These are phyloP conservation scores for Komagataella pastoris DNA, from an alignment of 805 yeast species.

Conservation along the genomic window DNA sequence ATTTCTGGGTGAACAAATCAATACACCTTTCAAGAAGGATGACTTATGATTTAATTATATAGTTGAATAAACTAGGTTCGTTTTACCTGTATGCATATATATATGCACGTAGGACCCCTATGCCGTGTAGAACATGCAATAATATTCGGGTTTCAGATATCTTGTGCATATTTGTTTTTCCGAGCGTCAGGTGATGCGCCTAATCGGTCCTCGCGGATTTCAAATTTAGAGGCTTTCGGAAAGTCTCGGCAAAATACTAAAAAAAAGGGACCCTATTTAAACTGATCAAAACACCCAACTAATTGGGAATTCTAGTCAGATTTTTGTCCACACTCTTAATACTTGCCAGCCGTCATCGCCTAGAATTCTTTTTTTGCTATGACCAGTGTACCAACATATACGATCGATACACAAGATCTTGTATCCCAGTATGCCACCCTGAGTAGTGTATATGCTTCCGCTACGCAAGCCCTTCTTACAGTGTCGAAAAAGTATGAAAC, in stretches of 20 bases:
- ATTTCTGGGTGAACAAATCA: constrained; percentile 8
- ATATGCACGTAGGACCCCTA: too few species aligned
- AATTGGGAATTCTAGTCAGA: not conserved
- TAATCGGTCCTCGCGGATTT: not conserved
- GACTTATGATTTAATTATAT: not conserved
- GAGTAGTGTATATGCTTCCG: not conserved
- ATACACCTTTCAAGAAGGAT: not conserved
- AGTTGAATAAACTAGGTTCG: not conserved
- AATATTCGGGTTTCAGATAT: not conserved
- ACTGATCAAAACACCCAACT: not conserved
- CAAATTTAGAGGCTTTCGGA: not conserved
- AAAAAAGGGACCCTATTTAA: not conserved
- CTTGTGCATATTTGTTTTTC: not conserved
- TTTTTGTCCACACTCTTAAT: not conserved
- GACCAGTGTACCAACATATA: not conserved
- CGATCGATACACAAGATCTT: not conserved
- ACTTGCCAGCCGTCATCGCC: too few species aligned
- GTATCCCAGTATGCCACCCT: not conserved
- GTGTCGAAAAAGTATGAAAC: not conserved
- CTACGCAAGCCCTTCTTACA: constrained; percentile 1
- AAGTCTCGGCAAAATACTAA: too few species aligned
- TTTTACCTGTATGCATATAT: not conserved
- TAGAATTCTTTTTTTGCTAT: too few species aligned
- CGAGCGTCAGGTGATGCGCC: not conserved
- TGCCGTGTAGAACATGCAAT: not conserved